Base-by-base conservation (phyloP, 192 early-diverging fungal species). In the Mortierella alpina region DNA sequence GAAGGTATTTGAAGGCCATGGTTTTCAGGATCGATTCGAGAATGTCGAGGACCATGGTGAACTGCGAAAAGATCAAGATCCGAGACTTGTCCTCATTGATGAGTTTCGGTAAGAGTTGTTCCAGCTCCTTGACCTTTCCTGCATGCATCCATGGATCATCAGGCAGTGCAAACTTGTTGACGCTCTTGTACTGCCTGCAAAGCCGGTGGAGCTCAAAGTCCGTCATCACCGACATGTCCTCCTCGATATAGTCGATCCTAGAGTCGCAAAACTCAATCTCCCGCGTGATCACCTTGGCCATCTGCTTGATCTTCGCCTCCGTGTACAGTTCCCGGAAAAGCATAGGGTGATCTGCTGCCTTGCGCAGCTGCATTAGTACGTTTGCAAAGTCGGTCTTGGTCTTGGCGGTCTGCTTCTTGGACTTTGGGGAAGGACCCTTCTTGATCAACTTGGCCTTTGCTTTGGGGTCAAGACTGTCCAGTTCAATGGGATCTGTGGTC, bases 191-290 rank as follows among this genome's bases (percentile, higher is more conserved):
- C 49, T 87, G 88, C 10, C 57, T 39, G 69, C 93, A 95, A 4
- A 96, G 66, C 18, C 85, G 74, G 74, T 95, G 90, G 50, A 97
- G 78, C 59, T 96, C 93, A 86, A 95, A 96, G 72, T 97, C 96
- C 42, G 86, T 90, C 91, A 96, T 93, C 7, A 94, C 84, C 15
- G 87, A 73, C 95, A 97, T 94, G 63, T 97, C 96, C 75, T 97
- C 95, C 52, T 87, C 83, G 20, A 97, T 87, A 70, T 91, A 95
- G 31, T 92, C 62, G 55, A 88, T 87, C 46, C 89, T 89, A 0
- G 93, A 88, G 55, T 96, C 94, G 60, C 90, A 89, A 72, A 93
- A 95, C 54, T 93, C 85, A 1, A 87, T 81, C 78, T 96, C 95
- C 75, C 89, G 66, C 55, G 88, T 87, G 22, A 96, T 88, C 48